These are phyloP conservation scores for Pseudocercospora fijiensis DNA, from an alignment of 2,329 filamentous ascomycete species.

Conservation along the genomic window DNA sequence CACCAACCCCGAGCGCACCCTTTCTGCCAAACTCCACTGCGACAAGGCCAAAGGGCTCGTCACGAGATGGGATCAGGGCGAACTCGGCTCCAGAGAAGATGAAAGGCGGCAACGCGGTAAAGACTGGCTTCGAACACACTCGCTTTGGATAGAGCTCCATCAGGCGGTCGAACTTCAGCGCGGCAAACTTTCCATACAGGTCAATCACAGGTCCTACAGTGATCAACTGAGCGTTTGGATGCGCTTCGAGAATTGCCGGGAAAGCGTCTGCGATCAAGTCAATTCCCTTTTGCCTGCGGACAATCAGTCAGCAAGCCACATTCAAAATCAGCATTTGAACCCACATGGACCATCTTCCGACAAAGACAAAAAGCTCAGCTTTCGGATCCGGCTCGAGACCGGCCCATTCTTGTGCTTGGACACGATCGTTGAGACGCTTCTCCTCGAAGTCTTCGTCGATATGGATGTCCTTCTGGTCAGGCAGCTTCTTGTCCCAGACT, in stretches of 20 bases:
- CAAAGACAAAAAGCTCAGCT: conserved; percentile 66
- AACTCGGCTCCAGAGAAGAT: conserved; percentile 69
- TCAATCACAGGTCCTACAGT: conserved; percentile 66
- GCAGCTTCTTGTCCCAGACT: conserved; percentile 57
- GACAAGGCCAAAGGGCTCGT: conserved; percentile 68
- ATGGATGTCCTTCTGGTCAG: conserved; percentile 50
- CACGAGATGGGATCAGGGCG: conserved; percentile 65
- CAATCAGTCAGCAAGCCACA: background rate
- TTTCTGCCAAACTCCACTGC: conserved; percentile 69
- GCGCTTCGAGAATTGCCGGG: conserved; percentile 60
- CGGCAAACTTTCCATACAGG: conserved; percentile 66
- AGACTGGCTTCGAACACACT: conserved; percentile 67
- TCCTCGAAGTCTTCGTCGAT: conserved; percentile 58
- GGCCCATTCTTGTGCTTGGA: conserved; percentile 67
- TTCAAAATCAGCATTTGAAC: background rate
- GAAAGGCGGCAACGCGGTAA: conserved; percentile 64
- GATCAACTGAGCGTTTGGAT: conserved; percentile 61
- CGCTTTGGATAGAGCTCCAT: conserved; percentile 65
- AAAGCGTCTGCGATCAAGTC: conserved; percentile 69
- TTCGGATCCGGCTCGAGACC: conserved; percentile 60
- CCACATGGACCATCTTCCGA: conserved; percentile 64
- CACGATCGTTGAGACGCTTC: conserved; percentile 53
- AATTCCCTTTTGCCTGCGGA: conserved; percentile 58
- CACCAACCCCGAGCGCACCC: conserved; percentile 65
- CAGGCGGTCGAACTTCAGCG: conserved; percentile 62